These are phyloP conservation scores for Marvania coccoides DNA, from an alignment of 139 green algal genomes.

Conservation along the genomic window DNA sequence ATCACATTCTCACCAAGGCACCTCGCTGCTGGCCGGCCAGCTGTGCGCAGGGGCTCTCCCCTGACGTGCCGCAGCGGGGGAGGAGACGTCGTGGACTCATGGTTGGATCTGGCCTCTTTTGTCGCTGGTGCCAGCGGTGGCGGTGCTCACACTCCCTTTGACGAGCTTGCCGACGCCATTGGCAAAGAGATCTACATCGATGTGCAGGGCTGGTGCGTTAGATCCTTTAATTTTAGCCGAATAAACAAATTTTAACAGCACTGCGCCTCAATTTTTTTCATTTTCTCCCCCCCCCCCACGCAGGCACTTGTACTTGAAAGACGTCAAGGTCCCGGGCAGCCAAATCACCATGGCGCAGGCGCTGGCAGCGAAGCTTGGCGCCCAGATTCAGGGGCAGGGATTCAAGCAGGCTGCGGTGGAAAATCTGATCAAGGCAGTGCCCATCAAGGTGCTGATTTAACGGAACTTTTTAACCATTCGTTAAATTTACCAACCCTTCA, in stretches of 20 bases:
- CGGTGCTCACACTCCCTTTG: slow-evolving; percentile 9
- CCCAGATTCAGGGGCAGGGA: slow-evolving; percentile 1
- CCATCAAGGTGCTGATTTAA: slow-evolving; percentile 27
- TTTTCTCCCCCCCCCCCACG: too few relatives aligned
- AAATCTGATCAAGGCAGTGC: slow-evolving; percentile 12
- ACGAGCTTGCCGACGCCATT: slow-evolving; percentile 17
- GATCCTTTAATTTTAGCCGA: too few relatives aligned
- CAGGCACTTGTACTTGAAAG: slow-evolving; percentile 28
- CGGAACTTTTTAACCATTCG: too few relatives aligned
- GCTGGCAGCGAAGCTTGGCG: slow-evolving; percentile 11
- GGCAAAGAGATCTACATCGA: slow-evolving; percentile 18
- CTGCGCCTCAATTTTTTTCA: too few relatives aligned
- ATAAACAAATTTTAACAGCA: too few relatives aligned
- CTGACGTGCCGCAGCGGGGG: too few relatives aligned
- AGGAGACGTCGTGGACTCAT: slow-evolving; percentile 10
- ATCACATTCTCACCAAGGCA: too few relatives aligned
- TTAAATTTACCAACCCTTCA: too few relatives aligned
- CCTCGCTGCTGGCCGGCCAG: too few relatives aligned
- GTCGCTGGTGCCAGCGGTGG: slow-evolving; percentile 1
- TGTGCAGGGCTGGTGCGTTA: slow-evolving; percentile 25
- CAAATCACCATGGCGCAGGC: slow-evolving; percentile 9
- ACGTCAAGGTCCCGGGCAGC: slow-evolving; percentile 21
- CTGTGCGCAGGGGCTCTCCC: too few relatives aligned
- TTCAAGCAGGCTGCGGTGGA: background rate
- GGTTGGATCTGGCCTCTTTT: slow-evolving; percentile 25